Evolutionary conservation across 768 basidiomycete species (phyloP).

Genomic region (Amanita inopinata): DNA sequence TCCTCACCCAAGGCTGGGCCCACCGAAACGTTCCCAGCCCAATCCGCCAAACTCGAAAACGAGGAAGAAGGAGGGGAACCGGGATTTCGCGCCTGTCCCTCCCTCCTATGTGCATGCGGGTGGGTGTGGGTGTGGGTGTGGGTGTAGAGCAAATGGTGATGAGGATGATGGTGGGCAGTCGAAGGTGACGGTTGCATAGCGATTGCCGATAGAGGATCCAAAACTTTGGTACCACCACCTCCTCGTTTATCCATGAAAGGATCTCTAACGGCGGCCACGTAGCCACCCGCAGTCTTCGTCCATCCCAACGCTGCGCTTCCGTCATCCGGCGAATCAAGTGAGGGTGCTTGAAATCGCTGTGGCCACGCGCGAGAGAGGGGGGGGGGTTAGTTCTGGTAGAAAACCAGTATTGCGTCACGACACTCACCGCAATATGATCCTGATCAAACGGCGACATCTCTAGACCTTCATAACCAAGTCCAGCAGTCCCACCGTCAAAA

Average conservation of each 20-base stretch:
- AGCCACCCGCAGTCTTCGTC: constrained; percentile 5
- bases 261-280: constrained; percentile 2
- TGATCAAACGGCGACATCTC: constrained; percentile 2
- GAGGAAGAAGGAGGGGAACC: neutral
- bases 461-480: neutral
- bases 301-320: constrained; percentile 2
- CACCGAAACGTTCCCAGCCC: constrained; percentile 1
- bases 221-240: neutral
- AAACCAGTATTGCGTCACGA: too few species aligned
- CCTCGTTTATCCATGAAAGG: constrained; percentile 4
- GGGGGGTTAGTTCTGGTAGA: too few species aligned
- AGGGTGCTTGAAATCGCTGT: constrained; percentile 2
- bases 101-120: too few species aligned
- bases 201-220: neutral
- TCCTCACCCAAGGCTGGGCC: too few species aligned
- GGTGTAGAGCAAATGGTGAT: neutral
- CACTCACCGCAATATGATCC: constrained; percentile 1
- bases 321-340: neutral
- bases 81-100: neutral
- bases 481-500: constrained; percentile 1
- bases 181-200: neutral
- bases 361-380: too few species aligned
- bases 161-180: neutral
- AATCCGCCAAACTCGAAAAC: constrained; percentile 8
- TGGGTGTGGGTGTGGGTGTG: neutral